Evolutionary conservation across 805 yeast genomes (phyloP), one percentile per base, ranked within the genome.

Genomic region (Maudiozyma saulgeensis): DNA sequence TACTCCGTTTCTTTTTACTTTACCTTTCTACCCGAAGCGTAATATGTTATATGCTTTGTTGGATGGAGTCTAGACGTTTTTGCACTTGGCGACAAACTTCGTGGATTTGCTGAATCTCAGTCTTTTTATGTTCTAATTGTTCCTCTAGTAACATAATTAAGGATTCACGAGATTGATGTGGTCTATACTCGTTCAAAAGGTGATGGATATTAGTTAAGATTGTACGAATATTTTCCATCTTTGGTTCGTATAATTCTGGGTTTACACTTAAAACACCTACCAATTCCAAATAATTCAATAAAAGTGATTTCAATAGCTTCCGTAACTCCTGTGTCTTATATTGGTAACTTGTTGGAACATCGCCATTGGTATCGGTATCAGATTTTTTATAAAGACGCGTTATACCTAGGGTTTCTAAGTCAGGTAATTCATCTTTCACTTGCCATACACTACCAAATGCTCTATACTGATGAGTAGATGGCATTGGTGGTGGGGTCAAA

Each of bases 391-490:
- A 90, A 46, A 91, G 68, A 61, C 88, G 95, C 18, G 74, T 71
- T 59, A 90, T 80, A 0, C 96, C 96, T 61, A 86, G 78, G 26
- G 82, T 87, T 49, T 78, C 76, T 23, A 93, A 70, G 21, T 84
- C 78, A 1, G 95, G 93, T 42, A 88, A 75, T 56, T 78, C 80
- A 62, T 91, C 96, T 32, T 76, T 63, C 16, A 72, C 69, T 53
- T 85, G 83, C 99, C 99, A 91, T 16, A 87, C 70, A 55, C 84
- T 85, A 6, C 99, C 99, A 67, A 89, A 93, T 0, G 91, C 86
- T 43, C 96, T 69, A 63, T 91, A 91, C 31, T 80, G 78, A 8
- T 76, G 75, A 5, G 78, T 76, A n/a, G 66, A 60, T 1, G 93
- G 93, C 44, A 73, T 73, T 15, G 61, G 56, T 0, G 95, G 95